Conservation (phyloP, 2,329 filamentous ascomycete genomes). For the Lecanicillium sp. region DNA sequence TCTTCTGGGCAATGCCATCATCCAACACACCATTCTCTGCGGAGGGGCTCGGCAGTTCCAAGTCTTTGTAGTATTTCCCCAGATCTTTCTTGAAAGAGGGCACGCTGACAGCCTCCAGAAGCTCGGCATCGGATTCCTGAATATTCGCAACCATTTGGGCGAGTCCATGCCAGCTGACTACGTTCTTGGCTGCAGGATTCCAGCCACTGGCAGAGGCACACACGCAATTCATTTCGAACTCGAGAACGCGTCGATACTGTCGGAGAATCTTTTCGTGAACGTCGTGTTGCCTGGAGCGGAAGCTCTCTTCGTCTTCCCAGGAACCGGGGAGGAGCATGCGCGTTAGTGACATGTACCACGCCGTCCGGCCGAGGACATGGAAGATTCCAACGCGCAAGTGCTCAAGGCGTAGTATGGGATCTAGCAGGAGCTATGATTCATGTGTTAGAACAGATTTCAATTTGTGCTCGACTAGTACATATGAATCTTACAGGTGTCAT, state of each 20-base stretch:
- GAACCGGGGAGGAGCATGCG: conserved; percentile 17
- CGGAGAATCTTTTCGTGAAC: conserved; percentile 16
- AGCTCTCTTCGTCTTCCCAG: conserved; percentile 16
- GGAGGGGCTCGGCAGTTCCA: not conserved
- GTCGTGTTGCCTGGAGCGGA: conserved; percentile 13
- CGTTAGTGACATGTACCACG: conserved; percentile 26
- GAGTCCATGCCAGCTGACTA: conserved; percentile 26
- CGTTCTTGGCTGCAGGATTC: conserved; percentile 27
- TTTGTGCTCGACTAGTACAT: too few species aligned
- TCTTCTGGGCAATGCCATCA: not conserved
- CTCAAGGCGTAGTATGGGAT: conserved; percentile 24
- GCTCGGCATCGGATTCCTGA: conserved; percentile 17
- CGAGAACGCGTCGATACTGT: conserved; percentile 24
- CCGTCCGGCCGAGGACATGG: conserved; percentile 23
- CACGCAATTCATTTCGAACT: conserved; percentile 32
- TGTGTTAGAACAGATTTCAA: too few species aligned
- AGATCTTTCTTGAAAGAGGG: conserved; percentile 1
- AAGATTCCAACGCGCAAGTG: conserved; percentile 21
- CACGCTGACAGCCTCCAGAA: conserved; percentile 14
- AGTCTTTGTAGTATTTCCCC: conserved; percentile 1
- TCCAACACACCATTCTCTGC: too few species aligned
- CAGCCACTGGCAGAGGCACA: conserved; percentile 28
- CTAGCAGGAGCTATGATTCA: conserved; percentile 22
- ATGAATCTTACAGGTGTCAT: conserved; percentile 29
- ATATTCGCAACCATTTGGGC: conserved; percentile 18